Percentiles rank a stretch among this genome's conserved stretches.
phyloP scores from a whole-genome alignment of 139 green algal genomes.

The Spirogloea muscicola region DNA sequence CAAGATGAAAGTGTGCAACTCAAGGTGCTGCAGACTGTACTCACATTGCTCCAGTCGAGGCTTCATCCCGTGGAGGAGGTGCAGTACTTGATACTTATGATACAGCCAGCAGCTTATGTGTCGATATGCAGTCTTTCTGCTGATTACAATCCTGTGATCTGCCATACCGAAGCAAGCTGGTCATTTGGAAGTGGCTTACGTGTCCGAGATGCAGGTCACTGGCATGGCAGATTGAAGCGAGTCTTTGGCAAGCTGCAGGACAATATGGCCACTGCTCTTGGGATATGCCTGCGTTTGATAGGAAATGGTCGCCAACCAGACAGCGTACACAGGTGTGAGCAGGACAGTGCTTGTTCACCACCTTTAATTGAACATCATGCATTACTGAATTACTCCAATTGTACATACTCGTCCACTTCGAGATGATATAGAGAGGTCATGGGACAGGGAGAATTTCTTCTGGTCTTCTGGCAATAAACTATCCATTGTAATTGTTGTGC shows the following conservation, averaged over 20 bases:
- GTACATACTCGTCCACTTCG: no score
- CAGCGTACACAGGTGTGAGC: constrained; percentile 27
- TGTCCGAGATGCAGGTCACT: neutral
- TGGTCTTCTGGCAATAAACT: neutral
- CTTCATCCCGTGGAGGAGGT: constrained; percentile 57
- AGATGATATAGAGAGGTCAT: no score
- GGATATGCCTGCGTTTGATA: constrained; percentile 37
- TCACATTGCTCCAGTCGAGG: constrained; percentile 75
- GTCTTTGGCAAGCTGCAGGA: constrained; percentile 15
- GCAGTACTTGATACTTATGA: no score
- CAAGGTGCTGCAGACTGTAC: constrained; percentile 74
- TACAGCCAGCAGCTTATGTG: no score
- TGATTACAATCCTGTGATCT: neutral
- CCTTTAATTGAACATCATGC: no score
- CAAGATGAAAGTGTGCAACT: constrained; percentile 74
- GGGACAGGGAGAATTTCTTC: neutral
- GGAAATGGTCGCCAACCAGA: constrained; percentile 8
- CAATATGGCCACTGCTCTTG: constrained; percentile 22
- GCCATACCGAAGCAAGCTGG: neutral
- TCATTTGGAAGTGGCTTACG: neutral
- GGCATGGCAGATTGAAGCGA: neutral
- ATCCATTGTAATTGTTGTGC: neutral
- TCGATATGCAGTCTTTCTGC: no score
- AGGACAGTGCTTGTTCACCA: no score
- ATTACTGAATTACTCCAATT: no score